Evolutionary conservation across 1,284 basidiomycete species (phyloP), one percentile per base, ranked within the genome.

Genomic region (Volvariella surrecta): DNA sequence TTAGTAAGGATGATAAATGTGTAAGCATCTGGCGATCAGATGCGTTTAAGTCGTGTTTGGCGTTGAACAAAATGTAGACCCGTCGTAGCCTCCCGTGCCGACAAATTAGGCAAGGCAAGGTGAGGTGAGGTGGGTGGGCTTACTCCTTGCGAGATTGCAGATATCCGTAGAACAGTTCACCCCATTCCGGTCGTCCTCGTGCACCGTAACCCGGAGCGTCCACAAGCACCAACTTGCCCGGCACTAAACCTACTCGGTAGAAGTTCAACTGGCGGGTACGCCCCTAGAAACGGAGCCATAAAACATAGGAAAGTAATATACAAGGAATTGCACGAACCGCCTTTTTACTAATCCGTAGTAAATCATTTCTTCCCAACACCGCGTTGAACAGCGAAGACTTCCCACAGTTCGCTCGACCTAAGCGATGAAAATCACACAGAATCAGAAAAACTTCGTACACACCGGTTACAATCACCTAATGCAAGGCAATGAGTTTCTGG

Each of bases 141-240:
- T 51, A 87, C 83, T 80, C 67, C 53, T 70, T 58, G 18, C 84
- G 74, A 21, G 61, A 72, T 39, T 67, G 54, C 13, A 85, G 50
- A 54, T 87, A 88, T 37, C 74, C 59, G 43, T 82, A 67, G 57
- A 87, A 84, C 2, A 85, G 51, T 28, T 63, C 53, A 1, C 85
- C 84, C 84, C 84, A 88, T 60, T 85, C 80, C 19, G 70, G 68
- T 37, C 82, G 70, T 8, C 85, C 84, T 43, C 82, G 68, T n/a
- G 67, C 58, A 38, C 85, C 85, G 54, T 88, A 89, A 4, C 85
- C 85, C 3, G 85, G 85, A 7, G 85, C 72, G 51, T 89, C 85
- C 4, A 88, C 84, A 2, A 89, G 61, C 16, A 86, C 55, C 19
- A 84, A 66, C 28, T 74, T 68, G 24, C 75, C 75, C 9, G 73